A percentile compares a stretch with the other conserved stretches of the same genome.
Evolutionary conservation across 31 red algal genomes (phyloP).

Genomic region (Porphyra umbilicalis): DNA sequence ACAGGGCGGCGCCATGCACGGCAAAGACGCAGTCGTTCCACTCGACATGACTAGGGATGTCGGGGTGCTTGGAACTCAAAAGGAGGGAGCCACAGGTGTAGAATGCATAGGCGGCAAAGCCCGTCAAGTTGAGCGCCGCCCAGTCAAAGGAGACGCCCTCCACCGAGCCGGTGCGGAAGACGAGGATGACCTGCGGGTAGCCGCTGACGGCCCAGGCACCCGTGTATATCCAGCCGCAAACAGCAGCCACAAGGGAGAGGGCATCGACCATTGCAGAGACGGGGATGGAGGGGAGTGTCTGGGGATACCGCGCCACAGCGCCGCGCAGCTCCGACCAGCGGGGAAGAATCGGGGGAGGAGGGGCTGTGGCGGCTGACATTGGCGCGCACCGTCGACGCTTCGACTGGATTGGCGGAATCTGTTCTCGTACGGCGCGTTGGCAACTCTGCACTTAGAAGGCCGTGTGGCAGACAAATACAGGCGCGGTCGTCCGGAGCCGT

Average conservation of each 20-base stretch:
- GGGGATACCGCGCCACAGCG: too few species aligned
- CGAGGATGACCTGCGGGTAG: slow-evolving; percentile 59
- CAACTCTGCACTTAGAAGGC: too few species aligned
- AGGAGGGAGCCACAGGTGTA: slow-evolving; percentile 38
- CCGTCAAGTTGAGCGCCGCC: slow-evolving; percentile 55
- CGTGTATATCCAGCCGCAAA: slow-evolving; percentile 75
- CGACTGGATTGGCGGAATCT: too few species aligned
- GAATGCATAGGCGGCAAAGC: slow-evolving; percentile 55
- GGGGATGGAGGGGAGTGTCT: too few species aligned
- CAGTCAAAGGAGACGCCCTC: slow-evolving; percentile 61
- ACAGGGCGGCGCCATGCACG: slow-evolving; percentile 49
- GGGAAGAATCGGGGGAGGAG: too few species aligned
- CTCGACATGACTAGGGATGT: slow-evolving; percentile 35
- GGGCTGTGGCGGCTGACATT: too few species aligned
- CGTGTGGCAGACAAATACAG: too few species aligned
- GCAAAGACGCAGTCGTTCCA: slow-evolving; percentile 46
- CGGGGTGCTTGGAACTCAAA: slow-evolving; percentile 12
- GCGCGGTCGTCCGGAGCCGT: too few species aligned
- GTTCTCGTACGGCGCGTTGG: too few species aligned
- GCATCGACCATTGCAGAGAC: too few species aligned
- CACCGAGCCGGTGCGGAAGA: slow-evolving; percentile 17
- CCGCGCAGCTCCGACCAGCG: too few species aligned
- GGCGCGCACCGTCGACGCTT: too few species aligned
- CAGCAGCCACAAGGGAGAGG: slow-evolving; percentile 12
- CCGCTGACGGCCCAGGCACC: slow-evolving; percentile 46